Base-by-base conservation (phyloP, 108 stramenopile genomes). In the Discostella pseudostelligera region DNA sequence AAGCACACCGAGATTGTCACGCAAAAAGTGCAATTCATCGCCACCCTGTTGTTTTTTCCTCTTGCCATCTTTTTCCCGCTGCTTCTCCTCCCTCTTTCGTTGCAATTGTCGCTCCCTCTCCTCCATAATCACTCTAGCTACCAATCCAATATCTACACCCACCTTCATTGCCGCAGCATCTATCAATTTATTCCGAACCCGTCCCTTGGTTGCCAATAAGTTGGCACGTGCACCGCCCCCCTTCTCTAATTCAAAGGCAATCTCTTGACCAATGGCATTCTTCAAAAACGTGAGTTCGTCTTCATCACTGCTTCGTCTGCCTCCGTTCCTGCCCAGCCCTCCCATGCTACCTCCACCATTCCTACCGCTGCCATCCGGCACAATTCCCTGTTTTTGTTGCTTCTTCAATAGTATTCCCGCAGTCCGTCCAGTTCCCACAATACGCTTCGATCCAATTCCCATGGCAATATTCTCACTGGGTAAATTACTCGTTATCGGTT, bases 361-460 rank as follows among this genome's bases (percentile, higher is more conserved):
- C 65, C 78, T 47, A 45, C 81, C 56, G 19, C 58, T 64, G 12
- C 79, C 83, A 7, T 81, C 78, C 24, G 59, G 69, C 1, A 84
- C 85, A 42, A 87, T 83, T 14, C 86, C 88, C 62, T 88, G 67
- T 43, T 88, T 81, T 36, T 83, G 79, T 43, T 87, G 44, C 59
- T 93, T 95, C 21, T 84, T 83, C 35, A 85, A 70, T 58, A 83
- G 69, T 58, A 83, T 84, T 7, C 85, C 85, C 0, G 89, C 91
- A 12, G 94, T 95, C 49, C 90, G 78, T n/a, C 94, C 94, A 4
- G 94, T 95, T 3, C 94, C 94, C 22, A 75, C 91, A 35, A 95
- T 62, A 42, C 94, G 86, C 50, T 83, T 93, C 28, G 88, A 87
- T 36, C 94, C 94, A 54, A 90, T 83, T 8, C 86, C 90, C 76